These are phyloP conservation scores for Eimeria tenella DNA, from an alignment of 169 alveolate species.

Conservation along the genomic window DNA sequence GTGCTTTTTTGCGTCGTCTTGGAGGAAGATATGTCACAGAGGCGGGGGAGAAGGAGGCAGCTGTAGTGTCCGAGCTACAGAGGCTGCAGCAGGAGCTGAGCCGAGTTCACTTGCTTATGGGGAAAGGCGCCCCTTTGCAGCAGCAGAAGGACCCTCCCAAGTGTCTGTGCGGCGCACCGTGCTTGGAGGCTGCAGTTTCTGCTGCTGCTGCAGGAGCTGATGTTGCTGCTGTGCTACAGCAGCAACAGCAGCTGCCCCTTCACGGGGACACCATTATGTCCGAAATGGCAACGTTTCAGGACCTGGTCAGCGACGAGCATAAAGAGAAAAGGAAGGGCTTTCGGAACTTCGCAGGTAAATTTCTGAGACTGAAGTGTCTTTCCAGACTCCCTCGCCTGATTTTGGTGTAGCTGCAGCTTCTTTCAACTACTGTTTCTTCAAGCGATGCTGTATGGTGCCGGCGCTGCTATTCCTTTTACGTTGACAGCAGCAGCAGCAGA, in stretches of 20 bases:
- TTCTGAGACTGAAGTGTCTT: background rate
- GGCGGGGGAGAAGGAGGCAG: conserved; percentile 32
- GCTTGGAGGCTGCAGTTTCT: conserved; percentile 36
- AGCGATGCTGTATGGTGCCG: background rate
- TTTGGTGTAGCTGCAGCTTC: conserved; percentile 13
- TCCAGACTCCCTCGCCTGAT: background rate
- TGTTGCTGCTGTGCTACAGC: conserved; percentile 66
- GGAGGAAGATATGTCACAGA: conserved; percentile 41
- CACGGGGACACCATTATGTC: conserved; percentile 49
- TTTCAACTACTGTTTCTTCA: background rate
- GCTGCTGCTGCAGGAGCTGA: conserved; percentile 70
- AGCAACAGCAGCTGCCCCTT: conserved; percentile 58
- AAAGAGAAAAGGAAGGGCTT: conserved; percentile 69
- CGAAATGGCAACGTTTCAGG: conserved; percentile 69
- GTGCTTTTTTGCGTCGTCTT: conserved; percentile 25
- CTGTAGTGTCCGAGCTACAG: conserved; percentile 25
- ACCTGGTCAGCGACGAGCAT: conserved; percentile 71
- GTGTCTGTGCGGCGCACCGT: conserved; percentile 13
- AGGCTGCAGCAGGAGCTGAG: conserved; percentile 48
- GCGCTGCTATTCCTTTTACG: background rate
- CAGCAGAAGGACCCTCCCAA: conserved; percentile 63
- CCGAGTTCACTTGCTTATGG: conserved; percentile 48
- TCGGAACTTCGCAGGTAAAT: conserved; percentile 53
- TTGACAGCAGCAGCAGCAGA: background rate
- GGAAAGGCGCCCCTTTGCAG: conserved; percentile 37